Evolutionary conservation across 352 stramenopile species (phyloP).

Genomic region (Blastocystis sp.): DNA sequence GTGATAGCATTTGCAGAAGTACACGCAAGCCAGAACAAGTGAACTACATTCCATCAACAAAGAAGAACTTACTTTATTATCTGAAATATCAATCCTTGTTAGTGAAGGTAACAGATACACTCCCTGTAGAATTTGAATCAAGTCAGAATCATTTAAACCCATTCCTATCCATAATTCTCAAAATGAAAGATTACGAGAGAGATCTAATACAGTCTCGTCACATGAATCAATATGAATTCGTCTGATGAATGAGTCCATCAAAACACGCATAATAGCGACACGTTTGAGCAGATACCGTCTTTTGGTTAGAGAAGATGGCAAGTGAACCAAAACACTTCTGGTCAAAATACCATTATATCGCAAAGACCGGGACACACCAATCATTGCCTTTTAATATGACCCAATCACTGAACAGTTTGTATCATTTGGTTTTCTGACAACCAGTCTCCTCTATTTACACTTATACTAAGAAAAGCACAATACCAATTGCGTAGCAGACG

Average conservation of each 20-base stretch:
- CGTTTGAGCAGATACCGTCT: not conserved
- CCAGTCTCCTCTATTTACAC: too few relatives aligned
- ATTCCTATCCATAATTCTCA: not conserved
- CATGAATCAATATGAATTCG: not conserved
- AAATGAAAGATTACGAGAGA: not conserved
- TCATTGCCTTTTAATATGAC: too few relatives aligned
- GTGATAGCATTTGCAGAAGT: not conserved
- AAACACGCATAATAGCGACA: too few relatives aligned
- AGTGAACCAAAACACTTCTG: not conserved
- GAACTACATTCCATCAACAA: not conserved
- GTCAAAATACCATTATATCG: not conserved
- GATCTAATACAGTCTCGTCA: not conserved
- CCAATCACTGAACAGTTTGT: too few relatives aligned
- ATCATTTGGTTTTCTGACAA: too few relatives aligned
- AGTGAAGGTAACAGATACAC: not conserved
- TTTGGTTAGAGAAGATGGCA: not conserved
- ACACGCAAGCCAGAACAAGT: not conserved
- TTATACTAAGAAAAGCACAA: too few relatives aligned
- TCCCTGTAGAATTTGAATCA: not conserved
- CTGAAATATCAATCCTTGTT: not conserved
- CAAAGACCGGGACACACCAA: too few relatives aligned
- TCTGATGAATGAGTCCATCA: too few relatives aligned
- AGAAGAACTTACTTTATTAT: slow-evolving; percentile 5
- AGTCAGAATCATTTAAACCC: not conserved
- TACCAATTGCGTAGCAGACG: too few relatives aligned